phyloP scores from a whole-genome alignment of 352 stramenopile species.

The Phytophthora niederhauseri region DNA sequence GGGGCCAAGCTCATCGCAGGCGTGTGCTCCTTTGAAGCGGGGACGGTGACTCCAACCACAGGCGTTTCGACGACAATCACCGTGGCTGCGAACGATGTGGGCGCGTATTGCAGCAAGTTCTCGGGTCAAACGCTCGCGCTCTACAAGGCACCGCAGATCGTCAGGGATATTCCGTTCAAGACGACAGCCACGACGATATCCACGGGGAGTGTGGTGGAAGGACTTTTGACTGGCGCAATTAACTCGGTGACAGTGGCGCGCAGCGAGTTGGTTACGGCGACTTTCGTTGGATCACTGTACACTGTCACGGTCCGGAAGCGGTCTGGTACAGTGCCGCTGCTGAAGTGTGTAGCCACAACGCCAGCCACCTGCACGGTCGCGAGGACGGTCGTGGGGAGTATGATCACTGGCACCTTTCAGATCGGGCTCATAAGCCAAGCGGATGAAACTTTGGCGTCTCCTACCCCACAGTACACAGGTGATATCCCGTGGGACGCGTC shows the following conservation, averaged over 20 bases:
- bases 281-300: constrained; percentile 67
- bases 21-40: constrained; percentile 63
- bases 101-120: constrained; percentile 47
- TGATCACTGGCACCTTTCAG: constrained; percentile 69
- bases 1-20: constrained; percentile 49
- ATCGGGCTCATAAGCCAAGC: constrained; percentile 52
- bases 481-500: constrained; percentile 81
- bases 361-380: background rate
- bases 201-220: constrained; percentile 19
- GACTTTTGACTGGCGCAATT: constrained; percentile 51
- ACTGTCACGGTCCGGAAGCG: constrained; percentile 62
- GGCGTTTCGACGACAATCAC: constrained; percentile 21
- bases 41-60: constrained; percentile 20
- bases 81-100: constrained; percentile 27
- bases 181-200: constrained; percentile 20
- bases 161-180: constrained; percentile 46
- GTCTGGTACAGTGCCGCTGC: constrained; percentile 56
- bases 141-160: constrained; percentile 58
- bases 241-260: constrained; percentile 53
- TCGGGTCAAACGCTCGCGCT: constrained; percentile 35
- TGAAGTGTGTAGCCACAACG: constrained; percentile 42
- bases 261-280: constrained; percentile 35
- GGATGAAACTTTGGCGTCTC: background rate
- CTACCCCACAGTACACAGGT: background rate
- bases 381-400: constrained; percentile 44